Conservation (phyloP, 2,329 filamentous ascomycete genomes). For the Dendrostoma leiphaemia region DNA sequence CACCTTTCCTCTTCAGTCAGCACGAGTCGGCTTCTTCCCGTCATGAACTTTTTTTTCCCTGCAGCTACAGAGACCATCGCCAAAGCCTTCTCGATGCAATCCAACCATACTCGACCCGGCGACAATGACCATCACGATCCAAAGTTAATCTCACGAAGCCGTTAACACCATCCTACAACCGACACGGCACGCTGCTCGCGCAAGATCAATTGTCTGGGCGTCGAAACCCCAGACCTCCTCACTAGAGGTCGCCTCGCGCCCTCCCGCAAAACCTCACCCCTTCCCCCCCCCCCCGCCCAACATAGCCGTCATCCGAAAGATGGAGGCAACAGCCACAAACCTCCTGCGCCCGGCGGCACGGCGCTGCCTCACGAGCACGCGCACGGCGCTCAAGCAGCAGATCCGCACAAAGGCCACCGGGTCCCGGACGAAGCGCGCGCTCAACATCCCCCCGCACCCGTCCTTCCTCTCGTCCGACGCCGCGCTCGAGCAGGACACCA, state of each 20-base stretch:
- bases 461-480: conserved; percentile 48
- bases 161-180: no score
- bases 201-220: no score
- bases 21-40: conserved; percentile 1
- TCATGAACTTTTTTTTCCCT: conserved; percentile 16
- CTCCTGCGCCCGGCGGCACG: conserved; percentile 14
- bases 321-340: conserved; percentile 14
- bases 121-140: conserved; percentile 12
- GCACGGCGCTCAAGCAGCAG: conserved; percentile 13
- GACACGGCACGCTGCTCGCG: no score
- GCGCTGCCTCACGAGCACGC: conserved; percentile 11
- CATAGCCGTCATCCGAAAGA: neutral
- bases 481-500: conserved; percentile 35
- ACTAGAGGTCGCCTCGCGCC: neutral
- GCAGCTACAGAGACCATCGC: neutral
- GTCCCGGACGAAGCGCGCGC: conserved; percentile 52
- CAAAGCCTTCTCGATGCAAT: neutral
- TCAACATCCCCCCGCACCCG: conserved; percentile 60
- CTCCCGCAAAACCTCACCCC: neutral
- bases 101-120: neutral
- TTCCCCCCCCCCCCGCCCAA: neutral
- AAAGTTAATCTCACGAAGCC: no score
- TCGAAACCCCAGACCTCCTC: neutral
- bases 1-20: no score
- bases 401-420: conserved; percentile 48